These are phyloP conservation scores for Pseudocercospora crystallina DNA, from an alignment of 2,329 filamentous ascomycete species.

Conservation along the genomic window DNA sequence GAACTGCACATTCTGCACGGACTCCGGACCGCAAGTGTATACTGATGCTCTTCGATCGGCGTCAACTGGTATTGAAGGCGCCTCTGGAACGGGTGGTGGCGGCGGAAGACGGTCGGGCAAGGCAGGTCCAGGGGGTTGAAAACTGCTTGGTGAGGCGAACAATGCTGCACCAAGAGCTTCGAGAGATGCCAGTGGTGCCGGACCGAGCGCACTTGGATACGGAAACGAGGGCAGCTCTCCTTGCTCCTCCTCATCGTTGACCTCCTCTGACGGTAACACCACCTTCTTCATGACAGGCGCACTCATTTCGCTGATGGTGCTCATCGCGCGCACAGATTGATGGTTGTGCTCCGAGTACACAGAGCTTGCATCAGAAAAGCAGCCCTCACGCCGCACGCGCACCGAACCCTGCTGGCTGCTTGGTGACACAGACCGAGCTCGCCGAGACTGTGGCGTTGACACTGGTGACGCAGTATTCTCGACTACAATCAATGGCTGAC, in stretches of 20 bases:
- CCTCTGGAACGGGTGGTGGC: neutral
- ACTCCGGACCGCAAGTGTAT: constrained; percentile 16
- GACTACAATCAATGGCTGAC: constrained; percentile 11
- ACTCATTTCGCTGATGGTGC: constrained; percentile 4
- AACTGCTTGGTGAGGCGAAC: constrained; percentile 10
- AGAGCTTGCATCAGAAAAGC: constrained; percentile 11
- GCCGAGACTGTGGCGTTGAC: constrained; percentile 8
- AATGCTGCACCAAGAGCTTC: constrained; percentile 12
- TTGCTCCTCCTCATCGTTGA: neutral
- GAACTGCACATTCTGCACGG: constrained; percentile 27
- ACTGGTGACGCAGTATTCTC: constrained; percentile 14
- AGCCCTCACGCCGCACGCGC: neutral
- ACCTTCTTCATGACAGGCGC: neutral
- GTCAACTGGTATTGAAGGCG: neutral
- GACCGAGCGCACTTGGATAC: constrained; percentile 9
- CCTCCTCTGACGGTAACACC: neutral
- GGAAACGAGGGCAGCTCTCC: constrained; percentile 4
- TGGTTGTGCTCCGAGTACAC: constrained; percentile 11
- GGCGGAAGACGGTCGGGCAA: too few species aligned
- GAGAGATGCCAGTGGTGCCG: constrained; percentile 12
- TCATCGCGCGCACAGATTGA: neutral
- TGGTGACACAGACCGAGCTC: constrained; percentile 10
- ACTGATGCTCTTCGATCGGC: constrained; percentile 5
- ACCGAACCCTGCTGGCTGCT: neutral
- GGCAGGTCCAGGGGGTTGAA: neutral